Evolutionary conservation across 2,329 filamentous ascomycete genomes (phyloP).

Genomic region (Chrysosporium keratinophilum): DNA sequence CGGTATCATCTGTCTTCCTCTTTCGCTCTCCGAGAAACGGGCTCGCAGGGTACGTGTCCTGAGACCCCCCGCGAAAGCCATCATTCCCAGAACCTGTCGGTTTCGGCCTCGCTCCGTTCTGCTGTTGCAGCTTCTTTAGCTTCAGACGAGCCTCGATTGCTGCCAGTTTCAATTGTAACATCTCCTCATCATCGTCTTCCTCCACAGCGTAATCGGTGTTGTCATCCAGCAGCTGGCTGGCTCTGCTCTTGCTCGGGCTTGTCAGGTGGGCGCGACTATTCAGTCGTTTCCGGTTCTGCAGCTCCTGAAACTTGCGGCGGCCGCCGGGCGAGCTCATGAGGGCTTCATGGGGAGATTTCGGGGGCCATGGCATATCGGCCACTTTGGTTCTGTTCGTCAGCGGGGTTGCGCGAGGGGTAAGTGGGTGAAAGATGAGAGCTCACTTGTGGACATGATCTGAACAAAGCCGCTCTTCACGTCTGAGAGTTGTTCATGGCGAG

Average conservation of each 20-base stretch:
- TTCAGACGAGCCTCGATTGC: slow-evolving; percentile 81
- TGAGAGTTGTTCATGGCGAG: background rate
- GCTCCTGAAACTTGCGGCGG: slow-evolving; percentile 60
- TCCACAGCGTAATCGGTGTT: slow-evolving; percentile 36
- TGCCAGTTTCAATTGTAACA: slow-evolving; percentile 69
- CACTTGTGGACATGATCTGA: slow-evolving; percentile 20
- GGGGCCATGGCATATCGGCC: slow-evolving; percentile 43
- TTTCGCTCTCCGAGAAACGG: slow-evolving; percentile 17
- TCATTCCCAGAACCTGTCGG: slow-evolving; percentile 19
- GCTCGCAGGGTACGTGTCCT: slow-evolving; percentile 7
- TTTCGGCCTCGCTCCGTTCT: slow-evolving; percentile 42
- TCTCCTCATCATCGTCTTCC: slow-evolving; percentile 78
- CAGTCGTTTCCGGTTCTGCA: slow-evolving; percentile 56
- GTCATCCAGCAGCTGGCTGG: slow-evolving; percentile 15
- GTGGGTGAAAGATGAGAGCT: slow-evolving; percentile 13
- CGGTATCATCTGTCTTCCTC: slow-evolving; percentile 15
- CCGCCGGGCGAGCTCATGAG: slow-evolving; percentile 64
- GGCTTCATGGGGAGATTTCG: slow-evolving; percentile 52
- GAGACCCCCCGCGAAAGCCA: slow-evolving; percentile 3
- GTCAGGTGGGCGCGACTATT: slow-evolving; percentile 41
- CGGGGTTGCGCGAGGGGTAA: background rate
- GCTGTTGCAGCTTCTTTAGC: slow-evolving; percentile 74
- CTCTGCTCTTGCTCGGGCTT: slow-evolving; percentile 16
- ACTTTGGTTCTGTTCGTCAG: slow-evolving; percentile 11
- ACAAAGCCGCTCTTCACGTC: background rate